Evolutionary conservation across 495 filamentous ascomycete genomes (phyloP), one percentile per base, ranked within the genome.

Genomic region (Collariella sp.): DNA sequence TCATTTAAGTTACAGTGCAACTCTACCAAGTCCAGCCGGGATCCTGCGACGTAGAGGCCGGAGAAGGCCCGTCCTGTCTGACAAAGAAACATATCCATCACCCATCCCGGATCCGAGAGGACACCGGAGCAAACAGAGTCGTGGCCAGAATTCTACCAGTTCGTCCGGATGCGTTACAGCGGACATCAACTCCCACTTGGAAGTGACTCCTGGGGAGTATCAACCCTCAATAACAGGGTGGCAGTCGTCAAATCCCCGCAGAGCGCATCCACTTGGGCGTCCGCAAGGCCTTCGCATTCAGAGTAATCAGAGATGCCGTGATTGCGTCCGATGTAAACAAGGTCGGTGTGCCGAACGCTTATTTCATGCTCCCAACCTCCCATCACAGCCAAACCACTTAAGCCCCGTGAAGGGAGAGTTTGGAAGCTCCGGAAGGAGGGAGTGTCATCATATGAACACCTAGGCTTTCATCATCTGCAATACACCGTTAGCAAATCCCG

Each of bases 261-360:
- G 22, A 22, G 52, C 36, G 35, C 22, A 34, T 3, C 55, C 55
- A 19, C 51, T 57, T 35, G 33, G 47, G 1, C 31, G 46, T 15
- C 19, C 19, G 31, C 57, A 40, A 60, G 50, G 45, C 46, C 66
- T 67, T 67, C 63, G 57, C 51, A 63, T 68, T 66, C 63, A 73
- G 65, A 59, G 45, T 55, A 65, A 67, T 97, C 93, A 97, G 93
- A 97, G 89, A 89, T 95, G 88, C 89, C 84, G 81, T 86, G 79
- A 83, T 87, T 80, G 90, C 94, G 91, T 95, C 86, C 90, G 89
- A 87, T 75, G 64, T 77, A 87, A 94, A 96, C 88, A 96, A 95
- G 91, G 83, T 84, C 75, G 65, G 79, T 96, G 93, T 96, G 93
- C 88, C 91, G 89, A 90, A 95, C 94, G 88, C 94, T 81, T 79